Evolutionary conservation across 306 rosid genomes (phyloP), one percentile per base, ranked within the genome.

Genomic region (Bauhinia variegata): DNA sequence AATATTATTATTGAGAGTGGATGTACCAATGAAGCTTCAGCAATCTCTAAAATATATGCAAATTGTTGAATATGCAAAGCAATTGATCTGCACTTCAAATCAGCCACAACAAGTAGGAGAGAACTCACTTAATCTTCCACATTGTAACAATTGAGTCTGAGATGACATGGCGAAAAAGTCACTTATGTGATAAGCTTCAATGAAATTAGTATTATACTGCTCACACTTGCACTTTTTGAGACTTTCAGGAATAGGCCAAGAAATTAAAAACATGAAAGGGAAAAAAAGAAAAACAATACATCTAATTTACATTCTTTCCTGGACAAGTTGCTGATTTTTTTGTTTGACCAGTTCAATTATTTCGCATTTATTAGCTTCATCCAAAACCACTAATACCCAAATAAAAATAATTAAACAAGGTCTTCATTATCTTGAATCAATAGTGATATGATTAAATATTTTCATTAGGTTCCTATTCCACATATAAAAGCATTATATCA

Each of bases 381-480:
- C 66, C 63, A 60, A 42, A 48, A 59, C 70, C 77, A 75, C 70
- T 43, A 14, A 23, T 38, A 50, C 51, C 43, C 34, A 11, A 39
- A 47, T 7, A 28, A 72, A 68, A 31, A 60, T 53, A 33, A 66
- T 64, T 51, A 50, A 52, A 16, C 18, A 14, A 72, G 55, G 33
- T 14, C 46, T 70, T 67, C 65, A 44, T 37, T 75, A 11, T 61
- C 37, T 67, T 19, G 30, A 36, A 33, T 8, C 51, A 42, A 66
- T 50, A 7, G 54, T 60, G 74, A 75, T 75, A 53, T 53, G 69
- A 54, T 77, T 63, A 54, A 62, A 72, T 64, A 78, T n/a, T 41
- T 73, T 61, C 77, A 39, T 62, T 79, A 61, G 64, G 72, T 72
- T 72, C 36, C 33, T 30, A 23, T 43, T 15, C 17, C 47, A 53